Conservation (phyloP, 2,329 filamentous ascomycete species). For the Podosphaera xanthii region DNA sequence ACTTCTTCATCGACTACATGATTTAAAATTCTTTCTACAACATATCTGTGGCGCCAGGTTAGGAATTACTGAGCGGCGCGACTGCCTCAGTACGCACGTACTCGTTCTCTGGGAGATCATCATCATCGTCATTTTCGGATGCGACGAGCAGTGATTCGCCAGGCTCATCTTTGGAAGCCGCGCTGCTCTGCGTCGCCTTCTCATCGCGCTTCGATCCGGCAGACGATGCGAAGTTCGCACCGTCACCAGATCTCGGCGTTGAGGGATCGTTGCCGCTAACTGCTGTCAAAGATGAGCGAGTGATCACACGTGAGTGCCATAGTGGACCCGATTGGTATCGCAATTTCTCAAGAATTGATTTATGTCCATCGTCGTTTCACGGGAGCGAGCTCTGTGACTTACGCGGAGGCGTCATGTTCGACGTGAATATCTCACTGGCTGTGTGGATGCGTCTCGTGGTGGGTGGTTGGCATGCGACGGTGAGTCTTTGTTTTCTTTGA, state of each 20-base stretch:
- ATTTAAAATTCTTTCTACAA: constrained; percentile 49
- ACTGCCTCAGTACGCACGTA: constrained; percentile 14
- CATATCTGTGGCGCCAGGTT: constrained; percentile 27
- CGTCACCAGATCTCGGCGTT: constrained; percentile 16
- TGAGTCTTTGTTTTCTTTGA: no score
- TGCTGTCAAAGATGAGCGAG: constrained; percentile 11
- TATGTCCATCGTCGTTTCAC: not conserved
- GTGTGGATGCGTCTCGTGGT: no score
- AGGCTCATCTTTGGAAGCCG: constrained; percentile 9
- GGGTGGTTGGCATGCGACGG: no score
- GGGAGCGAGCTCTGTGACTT: constrained; percentile 6
- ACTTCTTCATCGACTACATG: constrained; percentile 39
- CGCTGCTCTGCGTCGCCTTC: constrained; percentile 4
- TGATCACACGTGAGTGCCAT: not conserved
- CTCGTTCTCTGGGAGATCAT: constrained; percentile 24
- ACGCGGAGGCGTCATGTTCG: constrained; percentile 14
- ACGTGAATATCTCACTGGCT: no score
- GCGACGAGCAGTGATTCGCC: constrained; percentile 8
- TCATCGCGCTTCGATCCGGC: constrained; percentile 4
- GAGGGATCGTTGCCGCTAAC: constrained; percentile 15
- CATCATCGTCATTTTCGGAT: constrained; percentile 15
- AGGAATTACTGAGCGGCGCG: not conserved
- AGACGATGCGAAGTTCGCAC: not conserved
- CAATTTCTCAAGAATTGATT: constrained; percentile 1
- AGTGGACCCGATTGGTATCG: not conserved